Evolutionary conservation across 306 rosid genomes (phyloP).

Genomic region (Corylus americana): DNA sequence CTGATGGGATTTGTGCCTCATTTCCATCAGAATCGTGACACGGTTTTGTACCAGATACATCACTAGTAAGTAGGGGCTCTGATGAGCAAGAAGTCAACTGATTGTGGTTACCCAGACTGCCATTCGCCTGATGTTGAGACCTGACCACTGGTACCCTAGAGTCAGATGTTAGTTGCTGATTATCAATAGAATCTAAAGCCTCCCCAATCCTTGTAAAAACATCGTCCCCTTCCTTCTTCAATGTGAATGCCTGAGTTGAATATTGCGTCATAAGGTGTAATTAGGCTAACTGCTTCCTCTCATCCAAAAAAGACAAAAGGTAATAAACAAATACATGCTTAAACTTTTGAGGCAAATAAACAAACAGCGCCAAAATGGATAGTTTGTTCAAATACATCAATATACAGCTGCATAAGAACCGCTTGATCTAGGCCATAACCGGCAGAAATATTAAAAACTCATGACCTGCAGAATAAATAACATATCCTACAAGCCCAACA

Average conservation of each 20-base stretch:
- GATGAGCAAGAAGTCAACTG: conserved; percentile 36
- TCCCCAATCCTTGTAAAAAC: conserved; percentile 61
- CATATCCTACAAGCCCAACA: neutral
- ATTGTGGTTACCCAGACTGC: conserved; percentile 41
- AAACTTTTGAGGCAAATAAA: conserved; percentile 20
- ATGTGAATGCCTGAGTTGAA: conserved; percentile 62
- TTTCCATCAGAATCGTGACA: conserved; percentile 46
- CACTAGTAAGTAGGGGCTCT: conserved; percentile 39
- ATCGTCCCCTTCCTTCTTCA: conserved; percentile 80
- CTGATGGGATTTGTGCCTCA: conserved; percentile 67
- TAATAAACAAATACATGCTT: neutral
- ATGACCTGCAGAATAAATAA: neutral
- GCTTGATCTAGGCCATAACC: neutral
- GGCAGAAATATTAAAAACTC: neutral
- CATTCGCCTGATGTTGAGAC: conserved; percentile 61
- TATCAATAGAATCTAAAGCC: conserved; percentile 63
- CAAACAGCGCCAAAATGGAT: conserved; percentile 5
- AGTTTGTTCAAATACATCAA: conserved; percentile 17
- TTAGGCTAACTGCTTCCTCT: neutral
- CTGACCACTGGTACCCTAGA: conserved; percentile 40
- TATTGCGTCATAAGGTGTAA: conserved; percentile 17
- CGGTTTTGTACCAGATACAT: conserved; percentile 43
- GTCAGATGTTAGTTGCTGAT: conserved; percentile 46
- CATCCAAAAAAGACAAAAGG: neutral
- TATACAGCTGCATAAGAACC: conserved; percentile 16